Percentiles rank a stretch among this genome's conserved stretches.
Evolutionary conservation across 176 grass and related monocot species (phyloP).

Genomic region (Triticum turgidum): DNA sequence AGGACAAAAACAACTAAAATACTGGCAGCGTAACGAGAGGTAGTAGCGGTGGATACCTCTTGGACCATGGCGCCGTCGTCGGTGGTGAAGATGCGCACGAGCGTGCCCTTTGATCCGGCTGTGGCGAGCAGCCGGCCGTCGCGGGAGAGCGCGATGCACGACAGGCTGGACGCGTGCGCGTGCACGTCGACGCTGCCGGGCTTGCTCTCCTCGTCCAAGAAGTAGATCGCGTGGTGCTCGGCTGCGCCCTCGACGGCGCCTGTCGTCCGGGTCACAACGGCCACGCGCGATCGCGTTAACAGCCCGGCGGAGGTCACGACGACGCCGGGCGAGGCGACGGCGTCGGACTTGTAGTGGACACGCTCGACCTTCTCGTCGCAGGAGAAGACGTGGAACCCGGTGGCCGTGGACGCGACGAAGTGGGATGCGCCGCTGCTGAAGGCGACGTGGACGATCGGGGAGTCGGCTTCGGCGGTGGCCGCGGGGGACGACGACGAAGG

Average conservation of each 20-base stretch:
- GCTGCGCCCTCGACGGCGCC: not conserved
- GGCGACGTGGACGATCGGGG: constrained; percentile 48
- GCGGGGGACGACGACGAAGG: not conserved
- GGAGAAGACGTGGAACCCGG: constrained; percentile 54
- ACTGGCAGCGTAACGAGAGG: not conserved
- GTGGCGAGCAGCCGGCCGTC: constrained; percentile 75
- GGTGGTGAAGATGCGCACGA: constrained; percentile 62
- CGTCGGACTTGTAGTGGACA: constrained; percentile 20
- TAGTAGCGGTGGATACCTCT: constrained; percentile 29
- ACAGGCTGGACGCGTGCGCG: constrained; percentile 49
- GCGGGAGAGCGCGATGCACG: constrained; percentile 56
- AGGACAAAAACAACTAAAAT: no score
- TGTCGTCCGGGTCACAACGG: not conserved
- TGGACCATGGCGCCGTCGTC: constrained; percentile 52
- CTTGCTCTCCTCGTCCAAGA: constrained; percentile 6
- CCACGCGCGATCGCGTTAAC: not conserved
- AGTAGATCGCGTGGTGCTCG: not conserved
- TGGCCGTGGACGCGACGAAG: constrained; percentile 51
- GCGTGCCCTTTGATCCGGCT: constrained; percentile 68
- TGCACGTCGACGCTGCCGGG: constrained; percentile 36
- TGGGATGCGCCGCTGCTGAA: constrained; percentile 60
- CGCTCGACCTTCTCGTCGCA: constrained; percentile 37
- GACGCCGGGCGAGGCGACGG: constrained; percentile 15
- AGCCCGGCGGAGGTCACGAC: constrained; percentile 22
- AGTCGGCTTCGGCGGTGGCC: not conserved